phyloP scores from a whole-genome alignment of 2,329 filamentous ascomycete species.

The Beauveria brongniartii region DNA sequence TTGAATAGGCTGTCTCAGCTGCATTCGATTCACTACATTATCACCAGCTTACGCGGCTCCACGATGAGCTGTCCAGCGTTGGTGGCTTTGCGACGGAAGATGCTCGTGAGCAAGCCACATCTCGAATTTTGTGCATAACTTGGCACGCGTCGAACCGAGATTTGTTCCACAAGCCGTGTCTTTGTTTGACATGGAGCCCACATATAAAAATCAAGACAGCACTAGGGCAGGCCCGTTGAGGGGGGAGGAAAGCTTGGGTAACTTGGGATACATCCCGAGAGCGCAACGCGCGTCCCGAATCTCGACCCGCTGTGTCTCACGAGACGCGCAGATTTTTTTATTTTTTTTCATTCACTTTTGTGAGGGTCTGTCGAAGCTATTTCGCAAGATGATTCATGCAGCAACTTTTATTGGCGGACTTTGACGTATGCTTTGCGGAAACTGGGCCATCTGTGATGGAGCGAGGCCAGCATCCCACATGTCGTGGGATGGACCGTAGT shows the following conservation, averaged over 20 bases:
- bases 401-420: not conserved
- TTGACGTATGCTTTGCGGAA: not conserved
- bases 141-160: not conserved
- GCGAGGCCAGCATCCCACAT: not conserved
- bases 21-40: not conserved
- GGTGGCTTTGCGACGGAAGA: not conserved
- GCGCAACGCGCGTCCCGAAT: constrained; percentile 8
- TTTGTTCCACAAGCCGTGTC: not conserved
- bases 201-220: too few relatives aligned
- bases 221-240: not conserved
- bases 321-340: not conserved
- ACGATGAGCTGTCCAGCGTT: not conserved
- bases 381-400: not conserved
- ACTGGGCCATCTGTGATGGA: not conserved
- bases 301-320: constrained; percentile 7
- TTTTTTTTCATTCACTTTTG: not conserved
- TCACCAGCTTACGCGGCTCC: not conserved
- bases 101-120: not conserved
- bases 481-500: not conserved
- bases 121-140: not conserved
- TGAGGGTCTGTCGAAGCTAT: not conserved
- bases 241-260: not conserved
- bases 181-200: not conserved
- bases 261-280: not conserved
- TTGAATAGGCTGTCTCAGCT: too few relatives aligned